Evolutionary conservation across 768 basidiomycete species (phyloP), one percentile per base, ranked within the genome.

Genomic region (Obba rivulosa): DNA sequence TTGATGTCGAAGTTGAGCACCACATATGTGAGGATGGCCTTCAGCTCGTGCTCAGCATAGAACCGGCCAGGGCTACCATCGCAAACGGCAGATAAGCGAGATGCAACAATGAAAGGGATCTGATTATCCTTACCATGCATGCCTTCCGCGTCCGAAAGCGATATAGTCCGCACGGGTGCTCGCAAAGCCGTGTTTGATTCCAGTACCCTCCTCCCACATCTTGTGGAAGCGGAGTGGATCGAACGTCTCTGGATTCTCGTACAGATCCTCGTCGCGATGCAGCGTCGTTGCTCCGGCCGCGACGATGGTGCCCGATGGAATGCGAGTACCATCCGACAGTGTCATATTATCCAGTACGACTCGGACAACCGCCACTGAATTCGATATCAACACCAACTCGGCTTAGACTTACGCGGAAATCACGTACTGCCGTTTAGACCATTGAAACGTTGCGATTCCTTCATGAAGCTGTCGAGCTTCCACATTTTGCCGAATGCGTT

Each of bases 181-280:
- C 18, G 62, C 62, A 36, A 69, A 63, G 42, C 66, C 67, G 37
- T 71, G 58, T 48, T 65, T 69, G 2, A 40, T 49, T 8, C 43
- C 52, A 17, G 71, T 70, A 1, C 54, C 68, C 1, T 64, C 55
- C 17, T 72, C 62, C 41, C 62, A 53, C 52, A 69, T 60, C 9
- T 66, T 56, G 0, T 66, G 60, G 53, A 77, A 80, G 2, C 79
- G 75, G 58, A 75, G 77, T 0, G 72, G 72, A 35, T 78, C 68
- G 50, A 82, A 68, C 8, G 23, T 46, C 10, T 50, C 38, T 0
- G 63, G 47, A 35, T 62, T 46, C 7, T 43, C n/a, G 40, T 62
- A 66, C 31, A 40, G 22, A 0, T 52, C 45, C 16, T 47, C 59
- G 22, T 67, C 62, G 1, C 43, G 14, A 39, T 67, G 65, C 21